Evolutionary conservation across 164 flowering plant species (phyloP).

Genomic region (Tinospora cordifolia): DNA sequence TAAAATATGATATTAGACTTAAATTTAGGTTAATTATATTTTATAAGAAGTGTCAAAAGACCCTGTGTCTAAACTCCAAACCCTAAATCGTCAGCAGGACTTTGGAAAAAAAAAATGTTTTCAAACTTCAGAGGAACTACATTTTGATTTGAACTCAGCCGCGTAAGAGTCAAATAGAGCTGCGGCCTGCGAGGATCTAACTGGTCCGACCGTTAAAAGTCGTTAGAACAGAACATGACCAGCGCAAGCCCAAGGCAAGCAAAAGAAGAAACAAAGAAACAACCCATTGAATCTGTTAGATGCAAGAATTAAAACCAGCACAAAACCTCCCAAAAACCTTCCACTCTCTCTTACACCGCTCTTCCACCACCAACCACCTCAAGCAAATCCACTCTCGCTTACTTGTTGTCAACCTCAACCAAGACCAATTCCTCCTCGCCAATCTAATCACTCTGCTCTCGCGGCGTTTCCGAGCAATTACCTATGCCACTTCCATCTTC

Average conservation of each 20-base stretch:
- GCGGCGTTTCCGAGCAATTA: slow-evolving; percentile 12
- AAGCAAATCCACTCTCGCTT: slow-evolving; percentile 24
- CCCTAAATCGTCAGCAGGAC: too few species aligned
- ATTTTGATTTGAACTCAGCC: too few species aligned
- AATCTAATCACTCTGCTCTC: slow-evolving; percentile 12
- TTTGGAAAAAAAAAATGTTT: too few species aligned
- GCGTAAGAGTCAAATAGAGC: too few species aligned
- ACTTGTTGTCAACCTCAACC: slow-evolving; percentile 13
- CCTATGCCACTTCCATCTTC: slow-evolving; percentile 14
- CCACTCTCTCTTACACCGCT: slow-evolving; percentile 11
- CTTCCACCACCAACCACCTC: slow-evolving; percentile 15
- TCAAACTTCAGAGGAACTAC: too few species aligned
- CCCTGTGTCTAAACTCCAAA: too few species aligned
- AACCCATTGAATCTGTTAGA: neutral
- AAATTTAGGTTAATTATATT: too few species aligned
- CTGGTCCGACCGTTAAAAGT: too few species aligned
- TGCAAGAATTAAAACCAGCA: slow-evolving; percentile 11
- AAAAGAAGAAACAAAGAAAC: neutral
- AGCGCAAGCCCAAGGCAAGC: neutral
- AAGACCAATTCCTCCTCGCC: slow-evolving; percentile 20
- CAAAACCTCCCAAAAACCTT: slow-evolving; percentile 16
- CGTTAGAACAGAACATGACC: too few species aligned
- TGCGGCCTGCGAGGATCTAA: too few species aligned
- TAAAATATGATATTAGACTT: too few species aligned
- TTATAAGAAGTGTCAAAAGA: too few species aligned